Percentiles rank a stretch among this genome's conserved stretches.
Conservation (phyloP, 1,139 yeast species). For the Blastobotrys elegans region DNA sequence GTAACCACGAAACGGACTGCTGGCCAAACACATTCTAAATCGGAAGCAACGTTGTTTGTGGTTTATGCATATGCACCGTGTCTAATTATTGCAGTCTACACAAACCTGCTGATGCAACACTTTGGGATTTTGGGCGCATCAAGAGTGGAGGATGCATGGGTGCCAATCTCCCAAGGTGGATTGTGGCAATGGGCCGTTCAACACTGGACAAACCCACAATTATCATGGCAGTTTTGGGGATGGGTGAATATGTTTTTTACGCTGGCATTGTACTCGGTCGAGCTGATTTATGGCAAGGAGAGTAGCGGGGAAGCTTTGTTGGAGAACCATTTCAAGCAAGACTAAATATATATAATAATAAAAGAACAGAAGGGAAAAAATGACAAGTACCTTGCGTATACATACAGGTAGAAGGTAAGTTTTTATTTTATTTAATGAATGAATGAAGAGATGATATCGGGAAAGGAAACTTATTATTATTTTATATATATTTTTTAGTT, state of each 20-base stretch:
- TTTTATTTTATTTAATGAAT: too few species aligned
- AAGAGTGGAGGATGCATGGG: background rate
- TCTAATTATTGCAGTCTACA: constrained; percentile 87
- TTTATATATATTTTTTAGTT: too few species aligned
- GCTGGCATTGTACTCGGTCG: constrained; percentile 71
- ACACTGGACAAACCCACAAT: constrained; percentile 53
- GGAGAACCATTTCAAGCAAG: constrained; percentile 34
- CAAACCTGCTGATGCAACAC: constrained; percentile 88
- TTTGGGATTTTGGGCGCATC: constrained; percentile 41
- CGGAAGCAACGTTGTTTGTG: constrained; percentile 40
- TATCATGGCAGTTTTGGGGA: constrained; percentile 85
- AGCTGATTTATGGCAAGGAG: constrained; percentile 42
- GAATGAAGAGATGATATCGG: too few species aligned
- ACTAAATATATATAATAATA: too few species aligned
- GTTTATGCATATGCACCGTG: constrained; percentile 90
- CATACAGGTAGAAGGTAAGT: too few species aligned
- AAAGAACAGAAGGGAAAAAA: too few species aligned
- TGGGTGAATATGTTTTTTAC: constrained; percentile 89
- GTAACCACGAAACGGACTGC: constrained; percentile 1
- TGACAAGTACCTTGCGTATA: too few species aligned
- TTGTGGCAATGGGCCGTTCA: constrained; percentile 15
- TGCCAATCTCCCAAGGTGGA: constrained; percentile 11
- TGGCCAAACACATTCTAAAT: constrained; percentile 17
- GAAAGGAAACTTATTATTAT: too few species aligned
- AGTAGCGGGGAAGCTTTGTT: constrained; percentile 26